phyloP scores from a whole-genome alignment of 495 filamentous ascomycete species.

The Trichoderma orchidacearum region DNA sequence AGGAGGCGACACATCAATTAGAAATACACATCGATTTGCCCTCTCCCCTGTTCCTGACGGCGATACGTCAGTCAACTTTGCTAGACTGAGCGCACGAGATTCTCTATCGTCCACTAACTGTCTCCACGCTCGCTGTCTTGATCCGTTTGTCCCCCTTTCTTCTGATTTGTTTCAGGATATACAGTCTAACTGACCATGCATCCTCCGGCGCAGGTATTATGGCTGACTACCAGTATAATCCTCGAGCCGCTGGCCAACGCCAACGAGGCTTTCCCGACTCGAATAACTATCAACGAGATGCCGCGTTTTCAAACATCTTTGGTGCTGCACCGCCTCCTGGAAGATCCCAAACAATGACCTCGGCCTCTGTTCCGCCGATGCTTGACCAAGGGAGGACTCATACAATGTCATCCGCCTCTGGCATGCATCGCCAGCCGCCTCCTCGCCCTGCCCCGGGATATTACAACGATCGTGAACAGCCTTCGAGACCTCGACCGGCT shows the following conservation, averaged over 20 bases:
- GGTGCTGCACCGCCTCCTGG: conserved; percentile 76
- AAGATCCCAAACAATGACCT: conserved; percentile 76
- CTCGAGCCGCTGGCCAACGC: conserved; percentile 42
- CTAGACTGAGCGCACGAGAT: not conserved
- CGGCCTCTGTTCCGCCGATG: conserved; percentile 38
- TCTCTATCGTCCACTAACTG: not conserved
- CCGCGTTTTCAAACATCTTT: conserved; percentile 93
- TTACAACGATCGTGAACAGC: conserved; percentile 2
- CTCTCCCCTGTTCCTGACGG: not conserved
- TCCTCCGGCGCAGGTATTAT: conserved; percentile 33
- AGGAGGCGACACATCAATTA: not conserved
- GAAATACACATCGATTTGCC: not conserved
- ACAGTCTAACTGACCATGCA: not conserved
- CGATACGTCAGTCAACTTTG: not conserved
- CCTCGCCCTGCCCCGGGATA: conserved; percentile 40
- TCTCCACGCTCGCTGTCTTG: not conserved
- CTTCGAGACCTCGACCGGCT: conserved; percentile 22
- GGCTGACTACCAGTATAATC: conserved; percentile 80
- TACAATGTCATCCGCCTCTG: conserved; percentile 69
- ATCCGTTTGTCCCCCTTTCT: not conserved
- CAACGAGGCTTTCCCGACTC: conserved; percentile 50
- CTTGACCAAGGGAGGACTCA: conserved; percentile 53
- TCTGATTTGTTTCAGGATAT: not conserved
- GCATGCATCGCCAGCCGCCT: conserved; percentile 46
- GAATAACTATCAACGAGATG: conserved; percentile 72